Percentiles rank a stretch among this genome's conserved stretches.
Evolutionary conservation across 2,329 filamentous ascomycete genomes (phyloP).

Genomic region (Botryotinia convoluta): DNA sequence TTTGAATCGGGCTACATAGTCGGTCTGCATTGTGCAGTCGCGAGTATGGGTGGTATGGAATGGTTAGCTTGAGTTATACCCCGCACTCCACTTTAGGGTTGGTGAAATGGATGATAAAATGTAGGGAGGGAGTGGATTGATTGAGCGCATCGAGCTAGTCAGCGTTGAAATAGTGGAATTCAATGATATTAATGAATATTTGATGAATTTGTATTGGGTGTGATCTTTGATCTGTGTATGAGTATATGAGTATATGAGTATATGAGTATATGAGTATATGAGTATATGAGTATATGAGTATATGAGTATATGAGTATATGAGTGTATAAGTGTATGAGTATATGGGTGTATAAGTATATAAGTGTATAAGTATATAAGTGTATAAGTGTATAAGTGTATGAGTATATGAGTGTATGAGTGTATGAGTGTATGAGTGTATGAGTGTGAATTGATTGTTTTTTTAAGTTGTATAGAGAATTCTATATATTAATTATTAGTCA

Average conservation of each 20-base stretch:
- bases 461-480: too few relatives aligned
- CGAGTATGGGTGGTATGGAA: background rate
- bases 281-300: too few relatives aligned
- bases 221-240: too few relatives aligned
- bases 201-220: background rate
- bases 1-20: background rate
- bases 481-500: background rate
- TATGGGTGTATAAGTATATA: too few relatives aligned
- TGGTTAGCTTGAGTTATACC: background rate
- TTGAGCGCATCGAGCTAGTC: background rate
- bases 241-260: background rate
- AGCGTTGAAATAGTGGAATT: background rate
- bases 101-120: background rate
- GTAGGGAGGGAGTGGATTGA: background rate
- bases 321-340: background rate
- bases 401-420: background rate
- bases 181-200: conserved; percentile 3
- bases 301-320: too few relatives aligned
- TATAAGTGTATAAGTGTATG: background rate
- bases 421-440: too few relatives aligned
- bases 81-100: background rate
- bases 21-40: background rate
- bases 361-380: too few relatives aligned
- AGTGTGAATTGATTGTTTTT: background rate
- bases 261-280: background rate